Base-by-base conservation (phyloP, 495 filamentous ascomycete species). In the Acidiella bohemica region DNA sequence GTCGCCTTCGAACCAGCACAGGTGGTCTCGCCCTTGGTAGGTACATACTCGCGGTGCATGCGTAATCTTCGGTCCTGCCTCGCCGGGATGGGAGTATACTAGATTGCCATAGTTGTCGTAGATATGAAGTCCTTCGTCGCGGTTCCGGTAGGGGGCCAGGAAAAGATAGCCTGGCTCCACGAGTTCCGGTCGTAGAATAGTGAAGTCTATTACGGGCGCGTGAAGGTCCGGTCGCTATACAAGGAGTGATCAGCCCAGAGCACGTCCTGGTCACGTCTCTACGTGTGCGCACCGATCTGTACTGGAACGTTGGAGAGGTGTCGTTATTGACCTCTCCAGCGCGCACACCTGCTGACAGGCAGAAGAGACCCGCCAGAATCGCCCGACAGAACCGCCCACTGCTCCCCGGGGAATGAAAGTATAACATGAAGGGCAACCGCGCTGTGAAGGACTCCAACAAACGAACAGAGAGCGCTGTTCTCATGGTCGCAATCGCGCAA, bases 1-100 rank as follows among this genome's bases (percentile, higher is more conserved):
- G 25, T 64, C 58, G 14, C 70, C 68, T 38, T 71, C 65, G 56
- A 72, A 73, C 44, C 67, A 68, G 50, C 67, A 72, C 4, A 70
- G 50, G 31, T 71, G 68, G 37, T 67, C 59, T 28, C 53, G 55
- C 11, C 65, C 66, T n/a, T 67, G 57, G 25, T 53, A 57, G 16
- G 36, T 36, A 45, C 45, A 59, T 28, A 51, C 50, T 24, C 47
- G 47, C 11, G 50, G 50, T 25, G 57, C 47, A 43, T 62, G 57
- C 10, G 46, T 49, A 5, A 47, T 53, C 11, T 46, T 50, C 4
- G 55, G 42, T 11, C 55, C 55, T 36, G 45, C 39, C 7, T 28
- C 32, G 23, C 47, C 50, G 5, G 44, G 47, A 4, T 53, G 51
- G 12, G 47, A 52, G 51, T 51, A 59, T 18, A 59, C 32, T 13